Percentiles rank a stretch among this genome's conserved stretches.
These are phyloP conservation scores for Apostasia shenzhenica DNA, from an alignment of 106 monocot species.

Conservation along the genomic window DNA sequence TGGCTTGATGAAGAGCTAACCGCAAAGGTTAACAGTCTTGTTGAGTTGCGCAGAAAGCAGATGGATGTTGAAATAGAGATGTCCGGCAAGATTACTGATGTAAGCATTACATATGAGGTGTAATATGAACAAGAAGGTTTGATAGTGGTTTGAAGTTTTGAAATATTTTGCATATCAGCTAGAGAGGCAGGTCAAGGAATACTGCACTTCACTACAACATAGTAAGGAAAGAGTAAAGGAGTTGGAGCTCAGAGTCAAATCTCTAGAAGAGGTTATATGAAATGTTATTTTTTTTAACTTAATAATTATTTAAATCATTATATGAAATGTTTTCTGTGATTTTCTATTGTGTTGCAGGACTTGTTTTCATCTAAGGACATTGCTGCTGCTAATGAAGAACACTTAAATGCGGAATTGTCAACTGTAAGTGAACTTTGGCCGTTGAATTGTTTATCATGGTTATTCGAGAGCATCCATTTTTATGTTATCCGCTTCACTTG, in stretches of 20 bases:
- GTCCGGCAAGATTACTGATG: slow-evolving; percentile 66
- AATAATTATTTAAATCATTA: not conserved
- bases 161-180: slow-evolving; percentile 32
- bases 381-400: slow-evolving; percentile 57
- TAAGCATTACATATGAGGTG: slow-evolving; percentile 16
- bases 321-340: not conserved
- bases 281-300: not conserved
- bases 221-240: slow-evolving; percentile 66
- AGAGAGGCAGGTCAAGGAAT: slow-evolving; percentile 62
- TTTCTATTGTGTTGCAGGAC: slow-evolving; percentile 32
- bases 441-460: not conserved
- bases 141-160: not conserved
- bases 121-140: not conserved
- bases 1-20: slow-evolving; percentile 94
- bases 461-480: not conserved
- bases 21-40: slow-evolving; percentile 57
- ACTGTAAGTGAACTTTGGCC: slow-evolving; percentile 45
- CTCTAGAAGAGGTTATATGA: slow-evolving; percentile 57
- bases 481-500: not conserved
- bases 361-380: slow-evolving; percentile 54
- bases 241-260: slow-evolving; percentile 40
- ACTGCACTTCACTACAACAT: slow-evolving; percentile 42
- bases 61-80: slow-evolving; percentile 65
- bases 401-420: slow-evolving; percentile 54
- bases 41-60: slow-evolving; percentile 61